Evolutionary conservation across 2,329 filamentous ascomycete species (phyloP).

Genomic region (Pestalotiopsis sp.): DNA sequence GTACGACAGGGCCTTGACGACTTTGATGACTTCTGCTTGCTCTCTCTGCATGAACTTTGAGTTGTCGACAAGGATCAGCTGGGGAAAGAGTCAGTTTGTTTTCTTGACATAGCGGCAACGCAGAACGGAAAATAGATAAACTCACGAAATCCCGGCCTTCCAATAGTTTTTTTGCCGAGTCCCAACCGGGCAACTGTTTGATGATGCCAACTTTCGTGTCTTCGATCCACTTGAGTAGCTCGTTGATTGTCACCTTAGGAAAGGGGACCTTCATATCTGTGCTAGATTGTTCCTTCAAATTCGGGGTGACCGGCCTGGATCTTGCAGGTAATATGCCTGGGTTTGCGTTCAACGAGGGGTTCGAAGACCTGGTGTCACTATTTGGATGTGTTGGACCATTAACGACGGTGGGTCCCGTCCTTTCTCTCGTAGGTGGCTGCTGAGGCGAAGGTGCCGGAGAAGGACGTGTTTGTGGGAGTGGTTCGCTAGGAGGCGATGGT

Average conservation of each 20-base stretch:
- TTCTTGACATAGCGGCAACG: neutral
- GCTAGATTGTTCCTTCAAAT: neutral
- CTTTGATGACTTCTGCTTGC: neutral
- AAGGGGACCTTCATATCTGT: neutral
- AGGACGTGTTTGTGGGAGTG: too few relatives aligned
- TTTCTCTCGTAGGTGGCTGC: too few relatives aligned
- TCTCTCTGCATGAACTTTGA: neutral
- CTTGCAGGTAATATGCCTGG: neutral
- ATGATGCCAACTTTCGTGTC: neutral
- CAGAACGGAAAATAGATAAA: neutral
- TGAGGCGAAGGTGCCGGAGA: too few relatives aligned
- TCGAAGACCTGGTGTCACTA: too few relatives aligned
- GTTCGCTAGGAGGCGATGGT: too few relatives aligned
- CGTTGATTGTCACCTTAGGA: neutral
- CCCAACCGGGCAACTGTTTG: neutral
- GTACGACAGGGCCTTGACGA: neutral
- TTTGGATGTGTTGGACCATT: too few relatives aligned
- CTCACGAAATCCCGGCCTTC: neutral
- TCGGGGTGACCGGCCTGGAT: too few relatives aligned
- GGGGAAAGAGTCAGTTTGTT: too few relatives aligned
- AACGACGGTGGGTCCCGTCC: accelerated
- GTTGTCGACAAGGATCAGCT: neutral
- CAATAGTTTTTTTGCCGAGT: neutral
- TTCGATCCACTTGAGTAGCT: neutral
- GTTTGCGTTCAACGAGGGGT: neutral